Conservation (phyloP, 1,284 basidiomycete species). For the Irpex sp. region DNA sequence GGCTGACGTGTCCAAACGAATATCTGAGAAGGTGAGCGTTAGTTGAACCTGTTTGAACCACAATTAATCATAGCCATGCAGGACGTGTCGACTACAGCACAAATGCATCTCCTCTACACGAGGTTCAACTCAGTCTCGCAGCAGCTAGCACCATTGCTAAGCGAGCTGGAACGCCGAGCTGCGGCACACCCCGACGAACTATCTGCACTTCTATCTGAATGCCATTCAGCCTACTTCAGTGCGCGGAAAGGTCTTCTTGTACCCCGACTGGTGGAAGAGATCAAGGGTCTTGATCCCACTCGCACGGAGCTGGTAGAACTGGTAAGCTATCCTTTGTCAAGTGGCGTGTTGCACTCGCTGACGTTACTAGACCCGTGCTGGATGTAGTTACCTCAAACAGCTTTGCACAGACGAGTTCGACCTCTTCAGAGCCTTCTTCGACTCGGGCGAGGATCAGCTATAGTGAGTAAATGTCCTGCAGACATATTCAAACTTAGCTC, state of each 20-base stretch:
- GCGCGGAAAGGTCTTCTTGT: constrained; percentile 71
- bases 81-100: constrained; percentile 81
- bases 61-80: constrained; percentile 24
- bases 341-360: background rate
- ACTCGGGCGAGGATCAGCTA: constrained; percentile 76
- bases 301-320: constrained; percentile 83
- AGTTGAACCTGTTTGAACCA: constrained; percentile 1
- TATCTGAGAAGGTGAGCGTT: constrained; percentile 66
- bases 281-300: constrained; percentile 74
- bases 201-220: constrained; percentile 74
- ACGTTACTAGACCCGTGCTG: constrained; percentile 67
- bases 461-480: constrained; percentile 59
- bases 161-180: constrained; percentile 81
- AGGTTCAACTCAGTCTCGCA: constrained; percentile 75
- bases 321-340: constrained; percentile 38
- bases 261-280: constrained; percentile 72
- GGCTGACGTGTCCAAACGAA: constrained; percentile 67
- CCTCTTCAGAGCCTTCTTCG: constrained; percentile 82
- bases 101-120: constrained; percentile 84
- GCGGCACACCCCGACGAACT: constrained; percentile 74
- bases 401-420: constrained; percentile 87
- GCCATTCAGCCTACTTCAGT: constrained; percentile 78
- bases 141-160: constrained; percentile 73
- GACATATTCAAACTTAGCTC: background rate
- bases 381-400: constrained; percentile 88